Evolutionary conservation across 75 land plant species (phyloP).

Genomic region (Cryptomeria japonica): DNA sequence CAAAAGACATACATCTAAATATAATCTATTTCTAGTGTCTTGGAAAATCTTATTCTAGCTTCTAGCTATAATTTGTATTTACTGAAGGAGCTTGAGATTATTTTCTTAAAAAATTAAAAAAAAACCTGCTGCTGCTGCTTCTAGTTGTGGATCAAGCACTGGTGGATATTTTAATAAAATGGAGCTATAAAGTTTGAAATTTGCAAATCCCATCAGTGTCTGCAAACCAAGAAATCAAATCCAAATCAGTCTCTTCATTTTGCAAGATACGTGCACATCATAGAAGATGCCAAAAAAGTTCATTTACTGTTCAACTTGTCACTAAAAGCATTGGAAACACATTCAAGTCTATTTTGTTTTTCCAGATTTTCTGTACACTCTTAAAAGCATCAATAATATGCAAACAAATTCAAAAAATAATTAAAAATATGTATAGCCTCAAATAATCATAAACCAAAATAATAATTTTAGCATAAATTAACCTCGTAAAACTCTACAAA

Average conservation of each 20-base stretch:
- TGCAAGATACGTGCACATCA: background rate
- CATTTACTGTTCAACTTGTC: background rate
- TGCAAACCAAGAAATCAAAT: constrained; percentile 29
- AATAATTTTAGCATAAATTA: background rate
- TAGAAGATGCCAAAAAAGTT: background rate
- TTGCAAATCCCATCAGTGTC: constrained; percentile 86
- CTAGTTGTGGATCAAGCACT: constrained; percentile 77
- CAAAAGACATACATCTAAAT: background rate
- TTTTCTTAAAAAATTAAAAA: background rate
- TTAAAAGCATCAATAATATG: background rate
- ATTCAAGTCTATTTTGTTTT: background rate
- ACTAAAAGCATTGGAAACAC: background rate
- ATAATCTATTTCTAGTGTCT: background rate
- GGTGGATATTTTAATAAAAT: constrained; percentile 89
- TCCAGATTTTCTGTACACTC: background rate
- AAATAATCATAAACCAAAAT: background rate
- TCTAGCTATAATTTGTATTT: background rate
- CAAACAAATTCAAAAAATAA: background rate
- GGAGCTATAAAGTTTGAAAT: constrained; percentile 80
- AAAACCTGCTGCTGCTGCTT: constrained; percentile 90
- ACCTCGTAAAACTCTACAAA: constrained; percentile 97
- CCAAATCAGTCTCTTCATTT: background rate
- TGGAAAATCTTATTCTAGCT: background rate
- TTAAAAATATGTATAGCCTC: background rate
- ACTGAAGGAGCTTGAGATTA: background rate